These are phyloP conservation scores for Tuber magnatum DNA, from an alignment of 495 filamentous ascomycete genomes.

Conservation along the genomic window DNA sequence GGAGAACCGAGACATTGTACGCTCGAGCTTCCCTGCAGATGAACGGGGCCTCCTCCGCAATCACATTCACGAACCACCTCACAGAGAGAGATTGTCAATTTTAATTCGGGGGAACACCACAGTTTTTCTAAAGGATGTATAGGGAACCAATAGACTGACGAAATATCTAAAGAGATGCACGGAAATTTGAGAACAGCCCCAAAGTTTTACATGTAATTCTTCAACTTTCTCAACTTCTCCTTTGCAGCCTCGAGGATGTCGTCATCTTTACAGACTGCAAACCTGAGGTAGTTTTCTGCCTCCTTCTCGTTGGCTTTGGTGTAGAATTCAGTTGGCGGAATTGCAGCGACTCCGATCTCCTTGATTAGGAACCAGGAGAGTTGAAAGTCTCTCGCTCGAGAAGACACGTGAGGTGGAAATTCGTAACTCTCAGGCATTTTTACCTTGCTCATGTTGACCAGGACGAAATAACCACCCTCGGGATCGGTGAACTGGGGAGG, in stretches of 20 bases:
- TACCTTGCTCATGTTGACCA: conserved; percentile 83
- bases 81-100: neutral
- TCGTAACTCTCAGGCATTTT: conserved; percentile 70
- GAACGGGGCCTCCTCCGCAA: neutral
- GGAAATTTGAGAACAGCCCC: neutral
- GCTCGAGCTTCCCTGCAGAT: neutral
- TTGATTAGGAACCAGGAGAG: conserved; percentile 93
- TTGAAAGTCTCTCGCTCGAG: conserved; percentile 83
- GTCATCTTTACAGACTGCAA: conserved; percentile 96
- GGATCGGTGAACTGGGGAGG: conserved; percentile 66
- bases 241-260: conserved; percentile 82
- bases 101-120: neutral
- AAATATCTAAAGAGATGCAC: neutral
- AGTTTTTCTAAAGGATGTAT: neutral
- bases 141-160: neutral
- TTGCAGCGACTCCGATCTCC: conserved; percentile 90
- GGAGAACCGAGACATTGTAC: neutral
- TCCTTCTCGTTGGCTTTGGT: conserved; percentile 72
- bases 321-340: conserved; percentile 95
- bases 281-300: conserved; percentile 85
- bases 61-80: neutral
- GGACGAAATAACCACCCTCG: conserved; percentile 93
- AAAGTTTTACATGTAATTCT: conserved; percentile 42
- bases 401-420: conserved; percentile 81
- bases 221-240: conserved; percentile 76